phyloP scores from a whole-genome alignment of 148 eudicot species.

The Cornus suecica region DNA sequence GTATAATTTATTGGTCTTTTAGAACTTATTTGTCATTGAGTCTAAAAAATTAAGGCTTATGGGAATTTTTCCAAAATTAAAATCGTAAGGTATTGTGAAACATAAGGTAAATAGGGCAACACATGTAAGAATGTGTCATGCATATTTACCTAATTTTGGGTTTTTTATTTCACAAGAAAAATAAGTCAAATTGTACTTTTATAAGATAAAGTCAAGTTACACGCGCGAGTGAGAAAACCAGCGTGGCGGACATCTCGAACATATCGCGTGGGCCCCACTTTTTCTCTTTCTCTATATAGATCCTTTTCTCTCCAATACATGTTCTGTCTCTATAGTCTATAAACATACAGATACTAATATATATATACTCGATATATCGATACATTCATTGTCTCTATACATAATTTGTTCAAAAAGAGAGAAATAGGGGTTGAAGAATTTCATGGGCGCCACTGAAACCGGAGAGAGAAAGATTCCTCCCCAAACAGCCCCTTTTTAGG shows the following conservation, averaged over 20 bases:
- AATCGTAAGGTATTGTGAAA: too few relatives aligned
- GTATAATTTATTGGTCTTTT: too few relatives aligned
- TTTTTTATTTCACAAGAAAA: too few relatives aligned
- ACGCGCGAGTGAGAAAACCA: conserved; percentile 3
- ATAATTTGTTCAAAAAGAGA: background rate
- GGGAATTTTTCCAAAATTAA: too few relatives aligned
- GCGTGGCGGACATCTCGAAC: conserved; percentile 11
- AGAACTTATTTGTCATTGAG: too few relatives aligned
- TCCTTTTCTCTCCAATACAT: background rate
- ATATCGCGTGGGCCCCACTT: background rate
- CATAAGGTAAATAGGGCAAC: too few relatives aligned
- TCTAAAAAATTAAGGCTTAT: too few relatives aligned
- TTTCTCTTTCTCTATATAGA: background rate
- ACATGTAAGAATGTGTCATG: too few relatives aligned
- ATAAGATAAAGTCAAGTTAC: background rate
- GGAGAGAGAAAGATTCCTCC: background rate
- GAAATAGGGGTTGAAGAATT: background rate
- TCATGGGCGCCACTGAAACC: conserved; percentile 9
- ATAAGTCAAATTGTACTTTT: too few relatives aligned
- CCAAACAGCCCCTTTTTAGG: background rate
- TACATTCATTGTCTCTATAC: background rate
- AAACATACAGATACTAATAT: too few relatives aligned
- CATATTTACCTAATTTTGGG: too few relatives aligned
- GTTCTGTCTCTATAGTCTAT: background rate
- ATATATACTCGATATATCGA: too few relatives aligned